These are phyloP conservation scores for Polyplosphaeria fusca DNA, from an alignment of 495 filamentous ascomycete genomes.

Conservation along the genomic window DNA sequence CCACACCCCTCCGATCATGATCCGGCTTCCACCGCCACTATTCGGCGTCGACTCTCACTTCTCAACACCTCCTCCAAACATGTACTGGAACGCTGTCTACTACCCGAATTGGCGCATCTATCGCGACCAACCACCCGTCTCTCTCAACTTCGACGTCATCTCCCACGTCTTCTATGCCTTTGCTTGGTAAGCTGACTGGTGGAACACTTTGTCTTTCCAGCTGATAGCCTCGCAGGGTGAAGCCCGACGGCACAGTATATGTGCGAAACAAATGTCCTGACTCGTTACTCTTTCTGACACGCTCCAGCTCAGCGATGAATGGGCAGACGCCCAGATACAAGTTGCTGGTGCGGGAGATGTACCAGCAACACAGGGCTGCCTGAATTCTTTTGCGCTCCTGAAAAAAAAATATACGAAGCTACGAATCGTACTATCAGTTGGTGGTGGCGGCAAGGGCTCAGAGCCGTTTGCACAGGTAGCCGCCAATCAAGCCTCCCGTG, in stretches of 20 bases:
- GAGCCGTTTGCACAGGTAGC: conserved; percentile 76
- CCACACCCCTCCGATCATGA: conserved; percentile 6
- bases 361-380: conserved; percentile 57
- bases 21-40: conserved; percentile 10
- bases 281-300: conserved; percentile 6
- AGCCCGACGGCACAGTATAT: conserved; percentile 75
- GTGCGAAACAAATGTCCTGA: conserved; percentile 44
- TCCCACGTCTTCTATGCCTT: conserved; percentile 89
- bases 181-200: conserved; percentile 54
- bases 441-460: conserved; percentile 74
- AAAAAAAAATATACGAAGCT: conserved; percentile 74
- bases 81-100: conserved; percentile 77
- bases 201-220: conserved; percentile 1
- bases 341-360: conserved; percentile 62
- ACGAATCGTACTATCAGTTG: conserved; percentile 80
- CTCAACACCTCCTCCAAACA: conserved; percentile 33
- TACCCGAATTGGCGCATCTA: conserved; percentile 87
- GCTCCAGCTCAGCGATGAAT: conserved; percentile 76
- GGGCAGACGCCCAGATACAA: conserved; percentile 73
- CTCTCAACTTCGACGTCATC: conserved; percentile 64
- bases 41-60: conserved; percentile 5
- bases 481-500: conserved; percentile 54
- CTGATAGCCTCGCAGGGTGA: conserved; percentile 52
- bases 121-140: conserved; percentile 70
- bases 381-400: conserved; percentile 70